A percentile compares a stretch with the other conserved stretches of the same genome.
Evolutionary conservation across 2,329 filamentous ascomycete genomes (phyloP).

Genomic region (Talaromyces sp.): DNA sequence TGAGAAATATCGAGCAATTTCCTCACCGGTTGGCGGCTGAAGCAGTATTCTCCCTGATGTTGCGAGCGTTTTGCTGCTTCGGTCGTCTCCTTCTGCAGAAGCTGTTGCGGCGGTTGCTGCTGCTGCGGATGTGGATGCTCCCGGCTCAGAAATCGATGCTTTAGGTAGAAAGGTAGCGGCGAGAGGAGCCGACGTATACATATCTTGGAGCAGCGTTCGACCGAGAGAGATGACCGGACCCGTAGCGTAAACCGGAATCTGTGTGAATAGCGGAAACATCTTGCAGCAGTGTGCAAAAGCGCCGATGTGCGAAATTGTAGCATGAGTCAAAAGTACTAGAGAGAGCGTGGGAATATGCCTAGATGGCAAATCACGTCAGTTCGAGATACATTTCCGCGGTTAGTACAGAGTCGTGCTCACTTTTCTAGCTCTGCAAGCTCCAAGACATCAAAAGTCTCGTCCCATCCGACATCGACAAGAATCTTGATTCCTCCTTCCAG

Average conservation of each 20-base stretch:
- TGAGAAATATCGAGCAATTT: conserved; percentile 89
- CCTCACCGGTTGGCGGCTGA: conserved; percentile 73
- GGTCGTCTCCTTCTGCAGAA: conserved; percentile 27
- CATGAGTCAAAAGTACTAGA: conserved; percentile 89
- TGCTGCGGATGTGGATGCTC: conserved; percentile 48
- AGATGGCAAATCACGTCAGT: conserved; percentile 16
- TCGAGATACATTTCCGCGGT: conserved; percentile 7
- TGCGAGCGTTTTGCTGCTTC: conserved; percentile 30
- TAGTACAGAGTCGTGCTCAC: conserved; percentile 49
- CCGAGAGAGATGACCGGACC: conserved; percentile 90
- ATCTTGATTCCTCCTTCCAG: conserved; percentile 96
- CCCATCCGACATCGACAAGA: conserved; percentile 92
- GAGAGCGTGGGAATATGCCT: conserved; percentile 91
- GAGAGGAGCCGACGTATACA: conserved; percentile 86
- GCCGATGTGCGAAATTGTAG: conserved; percentile 84
- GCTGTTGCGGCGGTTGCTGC: conserved; percentile 34
- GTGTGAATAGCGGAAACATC: conserved; percentile 84
- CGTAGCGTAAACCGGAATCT: conserved; percentile 92
- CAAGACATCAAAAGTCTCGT: conserved; percentile 78
- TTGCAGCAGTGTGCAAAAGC: conserved; percentile 97
- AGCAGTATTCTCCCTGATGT: conserved; percentile 51
- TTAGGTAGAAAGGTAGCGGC: conserved; percentile 78
- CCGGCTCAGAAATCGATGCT: conserved; percentile 59
- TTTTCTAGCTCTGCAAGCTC: conserved; percentile 87
- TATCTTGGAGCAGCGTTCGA: conserved; percentile 82